Evolutionary conservation across 2,329 filamentous ascomycete genomes (phyloP), one percentile per base, ranked within the genome.

Genomic region (Stemphylium lycopersici): DNA sequence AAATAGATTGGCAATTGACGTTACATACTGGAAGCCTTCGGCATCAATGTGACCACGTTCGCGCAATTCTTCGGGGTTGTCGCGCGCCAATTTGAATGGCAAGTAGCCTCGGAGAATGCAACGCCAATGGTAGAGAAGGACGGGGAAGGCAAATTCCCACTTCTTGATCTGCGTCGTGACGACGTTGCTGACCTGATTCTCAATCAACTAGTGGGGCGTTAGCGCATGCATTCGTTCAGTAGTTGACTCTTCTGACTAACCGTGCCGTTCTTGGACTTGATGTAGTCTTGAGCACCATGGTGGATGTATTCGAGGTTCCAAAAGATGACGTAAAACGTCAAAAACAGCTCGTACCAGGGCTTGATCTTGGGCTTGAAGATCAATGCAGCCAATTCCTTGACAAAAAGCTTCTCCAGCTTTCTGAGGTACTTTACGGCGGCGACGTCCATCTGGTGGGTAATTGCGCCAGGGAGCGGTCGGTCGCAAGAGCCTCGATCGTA

Each of bases 291-390:
- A 3, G 72, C 73, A 20, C 71, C 66, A 6, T 61, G 60, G 39
- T 71, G 65, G 16, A 76, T 73, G 55, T 73, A 76, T 20, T 73
- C 70, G 8, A 76, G 66, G 39, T 75, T 74, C 65, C 65, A 74
- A 39, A 73, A 66, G 10, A 75, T 60, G 13, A 76, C 66, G 48
- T 72, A 74, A 12, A 74, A 69, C 5, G 71, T 63, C 39, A 76
- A 39, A 43, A 71, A 73, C 11, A 76, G 51, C 39, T 74, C 71
- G 37, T 74, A 75, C 72, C 72, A 76, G 2, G 71, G 72, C 39
- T 74, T 75, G 55, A 72, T 69, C 26, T 63, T 67, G 3, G 66
- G 59, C 26, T 67, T 67, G 59, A 73, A 73, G 18, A 75, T 70
- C n/a, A 61, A 51, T 12, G 61, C 50, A 7, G 60, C 58, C 10